phyloP scores from a whole-genome alignment of 441 rosid species.

The Populus hybrid region DNA sequence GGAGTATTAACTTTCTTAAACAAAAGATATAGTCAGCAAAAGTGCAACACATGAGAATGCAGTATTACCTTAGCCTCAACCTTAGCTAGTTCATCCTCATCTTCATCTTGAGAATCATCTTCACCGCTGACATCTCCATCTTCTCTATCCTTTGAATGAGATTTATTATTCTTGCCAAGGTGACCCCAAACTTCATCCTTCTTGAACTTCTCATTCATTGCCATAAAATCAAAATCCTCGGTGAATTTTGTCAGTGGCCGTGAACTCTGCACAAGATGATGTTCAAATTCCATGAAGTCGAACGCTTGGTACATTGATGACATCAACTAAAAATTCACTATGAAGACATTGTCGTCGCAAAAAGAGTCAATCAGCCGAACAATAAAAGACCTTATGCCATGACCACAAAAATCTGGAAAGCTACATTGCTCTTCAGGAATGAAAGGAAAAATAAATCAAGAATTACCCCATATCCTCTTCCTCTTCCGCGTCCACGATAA shows the following conservation, averaged over 20 bases:
- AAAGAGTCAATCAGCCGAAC: neutral
- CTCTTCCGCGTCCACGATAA: conserved; percentile 71
- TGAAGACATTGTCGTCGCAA: neutral
- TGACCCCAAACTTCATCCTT: conserved; percentile 96
- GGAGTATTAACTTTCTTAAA: neutral
- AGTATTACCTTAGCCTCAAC: conserved; percentile 40
- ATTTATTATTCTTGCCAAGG: conserved; percentile 68
- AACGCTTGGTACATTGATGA: too few relatives aligned
- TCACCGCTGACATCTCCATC: conserved; percentile 50
- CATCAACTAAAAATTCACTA: neutral
- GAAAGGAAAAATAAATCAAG: neutral
- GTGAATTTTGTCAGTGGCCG: conserved; percentile 61
- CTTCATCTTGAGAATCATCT: conserved; percentile 46
- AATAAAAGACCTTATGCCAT: neutral
- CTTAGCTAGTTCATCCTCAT: conserved; percentile 46
- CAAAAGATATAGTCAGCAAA: conserved; percentile 10
- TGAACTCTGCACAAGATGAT: conserved; percentile 46
- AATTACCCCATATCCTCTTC: conserved; percentile 80
- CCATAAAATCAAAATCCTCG: conserved; percentile 86
- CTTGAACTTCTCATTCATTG: conserved; percentile 95
- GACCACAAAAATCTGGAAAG: neutral
- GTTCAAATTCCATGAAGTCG: neutral
- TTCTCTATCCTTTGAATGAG: conserved; percentile 42
- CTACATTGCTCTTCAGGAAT: neutral
- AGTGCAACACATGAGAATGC: conserved; percentile 6